Base-by-base conservation (phyloP, 345 rosid species). In the Carallia brachiata region DNA sequence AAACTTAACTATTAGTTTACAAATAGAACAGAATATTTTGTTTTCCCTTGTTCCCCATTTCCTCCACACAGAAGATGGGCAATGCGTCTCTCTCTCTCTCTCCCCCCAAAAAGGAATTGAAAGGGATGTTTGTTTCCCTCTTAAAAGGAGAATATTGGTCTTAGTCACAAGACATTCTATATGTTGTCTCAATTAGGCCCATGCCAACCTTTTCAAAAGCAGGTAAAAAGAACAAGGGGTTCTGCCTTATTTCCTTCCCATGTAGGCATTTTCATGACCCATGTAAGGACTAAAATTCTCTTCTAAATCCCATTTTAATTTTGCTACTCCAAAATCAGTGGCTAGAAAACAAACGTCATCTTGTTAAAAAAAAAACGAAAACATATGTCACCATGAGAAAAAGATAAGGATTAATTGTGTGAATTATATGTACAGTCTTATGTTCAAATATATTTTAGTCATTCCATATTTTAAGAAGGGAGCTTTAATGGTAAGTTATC, bases 1-100 rank as follows among this genome's bases (percentile, higher is more conserved):
- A 27, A 56, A 15, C 15, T 19, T 4, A 56, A 27, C 15, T 27
- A 54, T 7, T 63, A 8, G 12, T 7, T 54, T 27, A 55, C 9
- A 16, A 6, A 27, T 55, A 13, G 2, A 37, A 52, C 69, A 72
- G 44, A 9, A 6, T 59, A 66, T 63, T n/a, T 10, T 56, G 52
- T 77, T 70, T 67, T 68, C 70, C 37, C 36, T 30, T 83, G 89
- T 76, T 78, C 88, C 91, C 90, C 80, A 79, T 76, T 79, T 66
- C 17, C 54, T 78, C 78, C 84, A 65, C 92, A 90, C 9, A 10
- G 2, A 2, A 40, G 2, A 12, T 57, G 68, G 71, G 37, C 77
- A 32, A 79, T 81, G 90, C 86, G 84, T 36, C 74, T 60, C 61
- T 7, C 23, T 66, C 61, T 66, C 48, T 34, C 19, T 12, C 36